phyloP scores from a whole-genome alignment of 192 early-diverging fungal genomes.

The Funneliformis geosporum region DNA sequence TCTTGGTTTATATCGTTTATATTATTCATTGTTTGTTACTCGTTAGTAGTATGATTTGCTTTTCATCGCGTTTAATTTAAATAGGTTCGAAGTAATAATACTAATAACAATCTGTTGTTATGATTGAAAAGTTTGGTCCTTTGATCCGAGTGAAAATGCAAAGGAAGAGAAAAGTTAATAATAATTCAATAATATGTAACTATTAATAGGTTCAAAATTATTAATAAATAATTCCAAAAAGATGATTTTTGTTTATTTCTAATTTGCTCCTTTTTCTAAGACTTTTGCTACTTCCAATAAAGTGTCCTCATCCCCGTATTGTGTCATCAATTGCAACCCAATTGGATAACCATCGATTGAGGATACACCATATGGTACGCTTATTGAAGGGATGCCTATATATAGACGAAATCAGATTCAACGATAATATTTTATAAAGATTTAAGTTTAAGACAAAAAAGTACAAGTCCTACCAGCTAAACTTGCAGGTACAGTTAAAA shows the following conservation, averaged over 20 bases:
- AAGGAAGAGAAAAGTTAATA: no score
- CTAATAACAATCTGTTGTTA: no score
- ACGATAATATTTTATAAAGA: slow-evolving; percentile 9
- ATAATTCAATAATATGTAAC: background rate
- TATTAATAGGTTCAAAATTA: background rate
- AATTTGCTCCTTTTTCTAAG: slow-evolving; percentile 33
- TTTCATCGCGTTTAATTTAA: background rate
- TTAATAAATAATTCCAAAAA: background rate
- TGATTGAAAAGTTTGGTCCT: no score
- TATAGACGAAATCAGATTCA: background rate
- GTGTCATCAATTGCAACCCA: slow-evolving; percentile 83
- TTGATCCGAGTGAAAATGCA: no score
- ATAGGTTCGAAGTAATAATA: no score
- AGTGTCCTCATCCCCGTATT: slow-evolving; percentile 78
- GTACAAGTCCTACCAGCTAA: slow-evolving; percentile 70
- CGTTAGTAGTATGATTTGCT: no score
- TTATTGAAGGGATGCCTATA: slow-evolving; percentile 61
- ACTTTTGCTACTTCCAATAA: slow-evolving; percentile 54
- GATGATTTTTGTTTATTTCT: background rate
- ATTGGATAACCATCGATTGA: slow-evolving; percentile 60
- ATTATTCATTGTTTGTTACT: background rate
- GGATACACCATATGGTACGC: slow-evolving; percentile 57
- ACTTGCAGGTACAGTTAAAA: slow-evolving; percentile 86
- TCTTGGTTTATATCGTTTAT: background rate
- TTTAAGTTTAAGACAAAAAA: background rate